Conservation (phyloP, 305 asterid genomes). For the Euphrasia arctica region DNA sequence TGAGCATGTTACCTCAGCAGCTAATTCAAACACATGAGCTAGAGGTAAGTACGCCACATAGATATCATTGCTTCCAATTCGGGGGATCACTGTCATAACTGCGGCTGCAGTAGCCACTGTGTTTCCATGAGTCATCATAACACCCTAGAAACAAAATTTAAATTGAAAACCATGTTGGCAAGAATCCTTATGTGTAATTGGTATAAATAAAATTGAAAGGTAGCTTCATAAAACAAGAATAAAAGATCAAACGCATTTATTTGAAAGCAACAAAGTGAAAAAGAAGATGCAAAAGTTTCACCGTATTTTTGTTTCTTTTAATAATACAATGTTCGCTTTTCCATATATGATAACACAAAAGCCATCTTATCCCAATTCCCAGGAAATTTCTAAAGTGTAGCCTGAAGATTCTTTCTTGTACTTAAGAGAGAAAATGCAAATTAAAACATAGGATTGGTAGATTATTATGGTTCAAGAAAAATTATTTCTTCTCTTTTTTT, state of each 20-base stretch:
- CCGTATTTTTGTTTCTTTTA: not conserved
- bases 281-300: not conserved
- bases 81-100: constrained; percentile 75
- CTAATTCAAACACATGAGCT: constrained; percentile 89
- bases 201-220: constrained; percentile 19
- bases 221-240: constrained; percentile 7
- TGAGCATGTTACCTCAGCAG: constrained; percentile 64
- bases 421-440: constrained; percentile 12
- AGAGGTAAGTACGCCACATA: constrained; percentile 88
- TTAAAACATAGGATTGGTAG: constrained; percentile 6
- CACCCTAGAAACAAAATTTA: constrained; percentile 57
- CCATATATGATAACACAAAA: constrained; percentile 10
- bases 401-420: constrained; percentile 12
- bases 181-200: constrained; percentile 10
- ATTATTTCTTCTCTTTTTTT: no score
- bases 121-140: constrained; percentile 91
- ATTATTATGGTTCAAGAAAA: not conserved
- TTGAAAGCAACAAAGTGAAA: constrained; percentile 1
- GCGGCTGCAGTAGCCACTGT: constrained; percentile 86
- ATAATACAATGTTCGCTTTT: not conserved
- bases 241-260: not conserved
- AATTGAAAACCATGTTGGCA: constrained; percentile 20
- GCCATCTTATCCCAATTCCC: constrained; percentile 15
- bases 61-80: constrained; percentile 59
- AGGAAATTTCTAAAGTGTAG: not conserved